Base-by-base conservation (phyloP, 2,329 filamentous ascomycete species). In the Samsoniella hepiali region DNA sequence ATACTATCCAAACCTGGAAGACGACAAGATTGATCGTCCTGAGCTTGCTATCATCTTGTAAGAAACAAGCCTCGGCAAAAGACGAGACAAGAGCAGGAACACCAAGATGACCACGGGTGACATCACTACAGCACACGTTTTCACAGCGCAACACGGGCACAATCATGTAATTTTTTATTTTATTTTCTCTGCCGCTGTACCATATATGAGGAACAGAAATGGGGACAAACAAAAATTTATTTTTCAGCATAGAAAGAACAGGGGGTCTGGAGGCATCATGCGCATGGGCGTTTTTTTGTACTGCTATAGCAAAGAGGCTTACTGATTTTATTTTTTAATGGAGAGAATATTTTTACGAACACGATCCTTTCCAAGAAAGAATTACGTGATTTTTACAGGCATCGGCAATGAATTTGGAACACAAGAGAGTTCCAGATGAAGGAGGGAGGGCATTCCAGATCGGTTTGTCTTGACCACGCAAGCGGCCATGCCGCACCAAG, bases 1-100 rank as follows among this genome's bases (percentile, higher is more conserved):
- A 2, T 97, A 97, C 72, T 99, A 97, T 74, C 95, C 94, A 1
- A 89, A 90, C 67, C 77, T 97, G 67, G 90, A 91, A 62, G 91
- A 95, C 66, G 91, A 95, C 67, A 87, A 87, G 64, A 79, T 94
- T 71, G 88, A 91, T 70, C 83, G 93, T 71, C 86, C 89, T 49
- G 93, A 97, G 78, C 75, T 97, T 75, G 88, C 87, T 10, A 94
- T 97, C 76, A 84, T 96, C 69, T 81, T 96, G 74, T 96, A 82
- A 82, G 66, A 49, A 29, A 27, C 34, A 8, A 29, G 17, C 40
- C 22, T 53, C 7, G 44, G n/a, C 42, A 59, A 15, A 22, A 31
- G 32, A 29, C 10, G 8, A 55, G 38, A 34, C 36, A 32, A 9
- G 27, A 29, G n/a, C 47, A 6, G 27, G 34, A 44, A 17, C 17